Evolutionary conservation across 1,284 basidiomycete species (phyloP).

Genomic region (Crepidotus sp.): DNA sequence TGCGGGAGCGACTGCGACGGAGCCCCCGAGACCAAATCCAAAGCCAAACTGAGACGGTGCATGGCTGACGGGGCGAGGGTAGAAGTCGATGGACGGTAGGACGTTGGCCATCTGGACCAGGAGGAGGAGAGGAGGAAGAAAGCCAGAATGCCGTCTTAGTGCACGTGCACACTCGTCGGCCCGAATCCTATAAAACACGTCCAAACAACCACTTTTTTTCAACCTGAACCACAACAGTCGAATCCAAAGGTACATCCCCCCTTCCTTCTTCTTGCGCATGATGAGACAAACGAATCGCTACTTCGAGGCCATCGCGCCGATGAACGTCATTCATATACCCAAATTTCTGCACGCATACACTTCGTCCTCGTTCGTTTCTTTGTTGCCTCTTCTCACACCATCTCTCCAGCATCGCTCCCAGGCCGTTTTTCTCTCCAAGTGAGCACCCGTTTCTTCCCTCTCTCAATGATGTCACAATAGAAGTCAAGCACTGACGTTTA

Average conservation of each 20-base stretch:
- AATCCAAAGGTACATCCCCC: constrained; percentile 11
- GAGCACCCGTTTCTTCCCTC: constrained; percentile 26
- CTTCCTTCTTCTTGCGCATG: constrained; percentile 28
- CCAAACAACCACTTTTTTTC: constrained; percentile 13
- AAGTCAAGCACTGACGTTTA: constrained; percentile 87
- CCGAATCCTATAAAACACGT: neutral
- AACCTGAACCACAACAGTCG: too few relatives aligned
- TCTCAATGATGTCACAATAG: constrained; percentile 42
- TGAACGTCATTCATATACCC: constrained; percentile 71
- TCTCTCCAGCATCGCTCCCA: constrained; percentile 1
- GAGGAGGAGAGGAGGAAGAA: neutral
- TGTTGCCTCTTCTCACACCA: too few relatives aligned
- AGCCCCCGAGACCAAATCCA: constrained; percentile 52
- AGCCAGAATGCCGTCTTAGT: too few relatives aligned
- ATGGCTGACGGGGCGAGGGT: constrained; percentile 50
- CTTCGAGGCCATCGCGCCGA: constrained; percentile 61
- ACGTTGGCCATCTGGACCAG: constrained; percentile 55
- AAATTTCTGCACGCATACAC: too few relatives aligned
- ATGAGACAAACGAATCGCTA: constrained; percentile 76
- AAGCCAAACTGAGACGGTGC: constrained; percentile 60
- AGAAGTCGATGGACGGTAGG: constrained; percentile 41
- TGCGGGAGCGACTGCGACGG: constrained; percentile 28
- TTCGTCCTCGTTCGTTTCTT: too few relatives aligned
- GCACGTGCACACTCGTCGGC: neutral
- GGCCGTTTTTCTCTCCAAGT: constrained; percentile 22